Evolutionary conservation across 257 asterid species (phyloP).

Genomic region (Solanum raphanifolium): DNA sequence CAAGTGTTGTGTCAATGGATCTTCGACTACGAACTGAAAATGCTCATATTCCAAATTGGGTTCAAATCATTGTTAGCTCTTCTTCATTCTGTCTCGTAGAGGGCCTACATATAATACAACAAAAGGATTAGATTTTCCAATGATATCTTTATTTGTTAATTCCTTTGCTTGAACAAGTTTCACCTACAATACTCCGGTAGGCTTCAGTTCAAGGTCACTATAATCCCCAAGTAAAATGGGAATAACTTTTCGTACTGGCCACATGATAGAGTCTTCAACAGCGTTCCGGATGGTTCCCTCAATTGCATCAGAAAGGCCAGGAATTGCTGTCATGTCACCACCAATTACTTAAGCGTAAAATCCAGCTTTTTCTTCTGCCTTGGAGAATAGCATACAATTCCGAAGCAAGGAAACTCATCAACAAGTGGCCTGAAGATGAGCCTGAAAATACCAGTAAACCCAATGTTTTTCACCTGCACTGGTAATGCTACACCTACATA

Average conservation of each 20-base stretch:
- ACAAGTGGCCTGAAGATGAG: constrained; percentile 56
- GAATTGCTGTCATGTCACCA: constrained; percentile 11
- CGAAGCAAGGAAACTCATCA: constrained; percentile 82
- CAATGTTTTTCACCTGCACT: no score
- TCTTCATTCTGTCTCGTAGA: constrained; percentile 38
- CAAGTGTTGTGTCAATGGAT: no score
- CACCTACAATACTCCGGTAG: constrained; percentile 23
- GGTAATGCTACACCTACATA: background rate
- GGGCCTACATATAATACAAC: no score
- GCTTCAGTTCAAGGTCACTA: constrained; percentile 51
- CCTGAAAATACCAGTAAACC: no score
- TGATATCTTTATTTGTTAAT: no score
- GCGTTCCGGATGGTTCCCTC: constrained; percentile 32
- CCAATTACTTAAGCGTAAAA: constrained; percentile 77
- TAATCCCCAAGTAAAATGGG: constrained; percentile 34
- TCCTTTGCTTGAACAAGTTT: no score
- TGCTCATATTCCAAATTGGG: constrained; percentile 88
- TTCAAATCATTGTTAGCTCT: constrained; percentile 54
- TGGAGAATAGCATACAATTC: constrained; percentile 70
- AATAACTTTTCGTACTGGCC: constrained; percentile 30
- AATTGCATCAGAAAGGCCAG: constrained; percentile 72
- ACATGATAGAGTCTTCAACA: constrained; percentile 25
- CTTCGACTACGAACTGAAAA: background rate
- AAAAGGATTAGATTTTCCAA: no score
- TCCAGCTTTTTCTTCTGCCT: constrained; percentile 75